Percentiles rank a stretch among this genome's conserved stretches.
These are phyloP conservation scores for Fusarium pininemorale DNA, from an alignment of 2,329 filamentous ascomycete species.

Conservation along the genomic window DNA sequence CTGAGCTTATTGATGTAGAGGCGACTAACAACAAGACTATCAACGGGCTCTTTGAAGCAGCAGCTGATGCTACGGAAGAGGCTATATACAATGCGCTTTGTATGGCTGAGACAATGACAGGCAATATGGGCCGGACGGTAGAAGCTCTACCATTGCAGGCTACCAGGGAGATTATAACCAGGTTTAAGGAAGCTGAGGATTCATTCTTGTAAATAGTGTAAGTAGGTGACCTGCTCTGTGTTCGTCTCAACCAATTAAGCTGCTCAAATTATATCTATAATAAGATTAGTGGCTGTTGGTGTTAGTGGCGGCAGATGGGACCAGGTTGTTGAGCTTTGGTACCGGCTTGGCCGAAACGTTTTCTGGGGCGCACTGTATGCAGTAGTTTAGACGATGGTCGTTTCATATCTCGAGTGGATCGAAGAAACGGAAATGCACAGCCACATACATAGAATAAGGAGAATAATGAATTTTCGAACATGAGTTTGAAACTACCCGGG, in stretches of 20 bases:
- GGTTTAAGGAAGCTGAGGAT: neutral
- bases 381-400: neutral
- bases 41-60: neutral
- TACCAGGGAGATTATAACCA: neutral
- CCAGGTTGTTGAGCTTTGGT: neutral
- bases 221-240: neutral
- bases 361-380: neutral
- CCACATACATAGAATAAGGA: neutral
- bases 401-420: neutral
- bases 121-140: neutral
- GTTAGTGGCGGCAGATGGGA: neutral
- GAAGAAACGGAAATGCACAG: neutral
- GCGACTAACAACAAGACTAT: neutral
- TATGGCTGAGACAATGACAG: neutral
- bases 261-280: neutral
- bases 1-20: neutral
- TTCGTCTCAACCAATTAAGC: neutral
- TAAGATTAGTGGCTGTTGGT: neutral
- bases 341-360: neutral
- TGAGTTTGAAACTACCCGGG: neutral
- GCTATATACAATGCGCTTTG: neutral
- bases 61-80: neutral
- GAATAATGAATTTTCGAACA: rapidly evolving
- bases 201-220: neutral
- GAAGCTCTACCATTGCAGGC: neutral